Conservation (phyloP, 2,329 filamentous ascomycete species). For the Calonectria ilicicola region DNA sequence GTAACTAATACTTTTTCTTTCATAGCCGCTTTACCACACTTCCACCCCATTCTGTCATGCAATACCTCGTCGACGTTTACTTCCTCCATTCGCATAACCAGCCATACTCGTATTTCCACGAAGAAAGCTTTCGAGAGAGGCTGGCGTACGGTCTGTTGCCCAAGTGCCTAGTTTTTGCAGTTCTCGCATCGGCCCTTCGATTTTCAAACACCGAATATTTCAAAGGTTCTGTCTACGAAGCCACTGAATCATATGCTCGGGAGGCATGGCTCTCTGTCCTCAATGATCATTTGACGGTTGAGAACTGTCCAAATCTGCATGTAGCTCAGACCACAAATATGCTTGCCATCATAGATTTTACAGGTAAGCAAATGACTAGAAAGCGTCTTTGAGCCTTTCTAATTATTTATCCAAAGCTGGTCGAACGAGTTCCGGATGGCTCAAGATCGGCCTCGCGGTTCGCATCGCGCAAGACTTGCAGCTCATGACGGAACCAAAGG, state of each 20-base stretch:
- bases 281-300: conserved; percentile 18
- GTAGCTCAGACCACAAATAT: conserved; percentile 20
- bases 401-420: conserved; percentile 16
- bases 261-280: conserved; percentile 24
- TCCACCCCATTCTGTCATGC: conserved; percentile 3
- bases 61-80: conserved; percentile 13
- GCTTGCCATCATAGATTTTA: conserved; percentile 21
- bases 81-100: conserved; percentile 24
- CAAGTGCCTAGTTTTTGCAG: conserved; percentile 17
- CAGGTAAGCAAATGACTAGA: not conserved
- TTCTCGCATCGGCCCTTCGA: conserved; percentile 17
- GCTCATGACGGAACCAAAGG: conserved; percentile 46
- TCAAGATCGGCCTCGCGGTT: conserved; percentile 48
- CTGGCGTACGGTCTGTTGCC: conserved; percentile 7
- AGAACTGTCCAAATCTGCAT: conserved; percentile 8
- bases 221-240: not conserved
- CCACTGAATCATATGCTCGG: conserved; percentile 18
- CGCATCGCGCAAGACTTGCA: conserved; percentile 49
- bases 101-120: conserved; percentile 28
- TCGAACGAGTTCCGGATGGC: conserved; percentile 45
- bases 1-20: not conserved
- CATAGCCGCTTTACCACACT: not conserved
- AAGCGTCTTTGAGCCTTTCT: not conserved
- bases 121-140: conserved; percentile 15
- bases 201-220: conserved; percentile 21